Conservation (phyloP, 495 filamentous ascomycete species). For the Pseudomonodictys pantanalensis region DNA sequence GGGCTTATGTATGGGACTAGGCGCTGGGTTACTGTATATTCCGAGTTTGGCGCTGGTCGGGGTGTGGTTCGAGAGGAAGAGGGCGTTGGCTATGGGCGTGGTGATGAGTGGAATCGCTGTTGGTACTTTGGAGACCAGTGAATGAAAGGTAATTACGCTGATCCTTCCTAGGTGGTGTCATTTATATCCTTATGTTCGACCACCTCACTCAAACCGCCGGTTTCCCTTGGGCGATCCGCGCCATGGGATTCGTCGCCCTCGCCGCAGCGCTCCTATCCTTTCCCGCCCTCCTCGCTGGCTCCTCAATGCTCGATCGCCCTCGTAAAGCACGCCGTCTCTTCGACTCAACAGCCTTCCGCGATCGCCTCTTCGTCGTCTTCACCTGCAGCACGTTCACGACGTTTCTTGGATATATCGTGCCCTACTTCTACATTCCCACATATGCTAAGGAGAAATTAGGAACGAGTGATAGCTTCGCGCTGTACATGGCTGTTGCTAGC, state of each 20-base stretch:
- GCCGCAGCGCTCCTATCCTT: conserved; percentile 19
- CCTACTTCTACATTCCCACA: conserved; percentile 32
- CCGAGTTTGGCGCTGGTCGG: conserved; percentile 28
- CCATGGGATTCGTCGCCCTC: conserved; percentile 31
- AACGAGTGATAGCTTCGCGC: conserved; percentile 12
- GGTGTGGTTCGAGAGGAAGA: conserved; percentile 26
- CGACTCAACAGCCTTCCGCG: conserved; percentile 20
- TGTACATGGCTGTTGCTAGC: conserved; percentile 25
- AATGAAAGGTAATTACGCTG: neutral
- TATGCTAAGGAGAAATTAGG: conserved; percentile 27
- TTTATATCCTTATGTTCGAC: conserved; percentile 30
- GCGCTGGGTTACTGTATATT: conserved; percentile 29
- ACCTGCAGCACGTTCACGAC: conserved; percentile 28
- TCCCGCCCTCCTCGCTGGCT: conserved; percentile 21
- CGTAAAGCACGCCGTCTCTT: conserved; percentile 28
- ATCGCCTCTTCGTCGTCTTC: conserved; percentile 29
- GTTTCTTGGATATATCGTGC: conserved; percentile 30
- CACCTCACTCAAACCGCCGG: conserved; percentile 18
- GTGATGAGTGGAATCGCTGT: conserved; percentile 32
- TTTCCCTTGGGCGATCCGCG: conserved; percentile 35
- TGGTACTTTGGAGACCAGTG: conserved; percentile 11
- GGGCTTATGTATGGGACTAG: conserved; percentile 30
- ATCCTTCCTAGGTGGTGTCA: conserved; percentile 18
- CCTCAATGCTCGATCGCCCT: conserved; percentile 11
- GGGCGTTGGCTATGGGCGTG: conserved; percentile 29